Evolutionary conservation across 164 flowering plant species (phyloP), one percentile per base, ranked within the genome.

Genomic region (Annona squamosa): DNA sequence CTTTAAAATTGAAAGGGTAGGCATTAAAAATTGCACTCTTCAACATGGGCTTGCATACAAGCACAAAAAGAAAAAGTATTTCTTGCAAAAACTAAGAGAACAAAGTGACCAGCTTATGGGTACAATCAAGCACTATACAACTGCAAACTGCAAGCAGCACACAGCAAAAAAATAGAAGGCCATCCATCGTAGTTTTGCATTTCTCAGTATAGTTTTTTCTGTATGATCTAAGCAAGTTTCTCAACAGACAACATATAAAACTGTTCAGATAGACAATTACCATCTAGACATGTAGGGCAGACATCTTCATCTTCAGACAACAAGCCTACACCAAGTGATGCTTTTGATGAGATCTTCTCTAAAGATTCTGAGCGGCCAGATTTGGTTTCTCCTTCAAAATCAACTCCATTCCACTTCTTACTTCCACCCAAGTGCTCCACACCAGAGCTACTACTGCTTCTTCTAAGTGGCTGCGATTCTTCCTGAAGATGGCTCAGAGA

Each of bases 261-360:
- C 13, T 52, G 13, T 52, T 26, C 10, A 59, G 52, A 65, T 0
- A 48, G 52, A 48, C 67, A 72, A 57, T 78, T 81, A 89, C 93
- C 91, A 59, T 87, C 93, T 67, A 89, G 90, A 77, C 90, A 89
- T 46, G 91, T 86, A 63, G 91, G 91, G 75, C 91, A 87, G 67
- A 85, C 86, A 78, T 87, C 90, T 82, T 89, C 91, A 67, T 89
- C 92, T 72, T 88, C 90, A 26, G 81, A 77, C 10, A 85, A 77
- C 47, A 83, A 75, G 45, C 73, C 43, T 57, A 79, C 69, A 48
- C 88, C 90, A 70, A 73, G 71, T 0, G 79, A 72, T 48, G 62
- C 48, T 82, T 85, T 86, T 68, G 81, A n/a, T 12, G 80, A 72
- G 67, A 70, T 19, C 77, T 79, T 86, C 63, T 81, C 86, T 17